A percentile compares a stretch with the other conserved stretches of the same genome.
Conservation (phyloP, 2,329 filamentous ascomycete species). For the Ampelomyces quisqualis region DNA sequence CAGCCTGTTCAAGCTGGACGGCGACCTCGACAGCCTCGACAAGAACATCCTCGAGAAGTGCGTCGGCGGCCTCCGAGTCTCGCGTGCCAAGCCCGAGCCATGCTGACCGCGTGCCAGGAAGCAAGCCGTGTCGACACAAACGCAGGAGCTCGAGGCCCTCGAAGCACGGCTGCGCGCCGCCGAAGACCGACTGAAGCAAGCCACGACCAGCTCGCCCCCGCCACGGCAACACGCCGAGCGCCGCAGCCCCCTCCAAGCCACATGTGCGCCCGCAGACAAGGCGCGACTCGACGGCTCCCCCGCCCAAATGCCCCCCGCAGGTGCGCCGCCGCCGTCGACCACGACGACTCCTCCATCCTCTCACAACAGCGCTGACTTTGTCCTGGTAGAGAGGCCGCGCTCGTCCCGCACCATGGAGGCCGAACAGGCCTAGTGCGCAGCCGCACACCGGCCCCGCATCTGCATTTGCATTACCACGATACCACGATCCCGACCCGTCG, state of each 20-base stretch:
- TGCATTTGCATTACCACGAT: conserved; percentile 11
- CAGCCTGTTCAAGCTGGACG: conserved; percentile 86
- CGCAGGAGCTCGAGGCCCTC: conserved; percentile 79
- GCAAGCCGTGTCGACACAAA: conserved; percentile 71
- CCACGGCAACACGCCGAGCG: conserved; percentile 34
- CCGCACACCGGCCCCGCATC: background rate
- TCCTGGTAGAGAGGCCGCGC: conserved; percentile 39
- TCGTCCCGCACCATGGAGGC: conserved; percentile 20
- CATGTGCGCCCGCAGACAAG: conserved; percentile 32
- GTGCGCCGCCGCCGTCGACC: conserved; percentile 39
- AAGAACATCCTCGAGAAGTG: conserved; percentile 81
- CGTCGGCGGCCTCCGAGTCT: too few relatives aligned
- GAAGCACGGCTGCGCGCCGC: conserved; percentile 82
- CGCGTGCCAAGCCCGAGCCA: background rate
- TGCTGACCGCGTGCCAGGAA: conserved; percentile 59
- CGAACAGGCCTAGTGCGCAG: conserved; percentile 16
- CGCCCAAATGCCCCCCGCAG: conserved; percentile 27
- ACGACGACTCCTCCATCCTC: conserved; percentile 34
- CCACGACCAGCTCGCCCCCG: conserved; percentile 36
- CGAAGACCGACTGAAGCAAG: conserved; percentile 67
- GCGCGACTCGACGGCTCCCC: conserved; percentile 27
- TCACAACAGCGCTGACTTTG: conserved; percentile 39
- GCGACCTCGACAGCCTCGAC: conserved; percentile 71
- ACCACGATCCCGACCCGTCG: conserved; percentile 2
- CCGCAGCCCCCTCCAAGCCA: conserved; percentile 24